Evolutionary conservation across 495 filamentous ascomycete species (phyloP).

Genomic region (Tetracladium setigerum): DNA sequence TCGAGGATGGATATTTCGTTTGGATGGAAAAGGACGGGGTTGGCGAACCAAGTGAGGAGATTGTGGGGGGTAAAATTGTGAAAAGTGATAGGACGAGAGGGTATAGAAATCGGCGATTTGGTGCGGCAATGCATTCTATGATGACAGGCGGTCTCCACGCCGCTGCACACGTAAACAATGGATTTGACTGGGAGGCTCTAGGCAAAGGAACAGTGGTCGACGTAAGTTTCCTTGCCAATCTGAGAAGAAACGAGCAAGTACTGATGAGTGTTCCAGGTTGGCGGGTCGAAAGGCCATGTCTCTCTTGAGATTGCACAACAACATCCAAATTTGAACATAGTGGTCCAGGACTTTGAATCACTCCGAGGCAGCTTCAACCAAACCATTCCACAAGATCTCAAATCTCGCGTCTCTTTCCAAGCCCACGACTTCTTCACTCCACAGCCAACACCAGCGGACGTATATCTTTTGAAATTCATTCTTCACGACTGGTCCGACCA

Average conservation of each 20-base stretch:
- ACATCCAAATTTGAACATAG: slow-evolving; percentile 38
- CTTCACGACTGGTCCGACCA: slow-evolving; percentile 50
- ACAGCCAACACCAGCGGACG: slow-evolving; percentile 45
- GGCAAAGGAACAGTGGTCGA: slow-evolving; percentile 10
- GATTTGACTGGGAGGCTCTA: slow-evolving; percentile 3
- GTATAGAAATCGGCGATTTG: no score
- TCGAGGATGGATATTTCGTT: no score
- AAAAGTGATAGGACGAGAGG: no score
- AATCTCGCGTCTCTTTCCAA: slow-evolving; percentile 34
- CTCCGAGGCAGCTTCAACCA: slow-evolving; percentile 29
- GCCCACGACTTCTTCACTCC: slow-evolving; percentile 46
- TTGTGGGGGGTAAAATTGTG: no score
- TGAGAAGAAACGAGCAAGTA: no score
- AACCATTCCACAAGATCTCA: no score
- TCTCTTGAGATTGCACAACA: slow-evolving; percentile 35
- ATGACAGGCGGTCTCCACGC: neutral
- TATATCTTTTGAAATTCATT: slow-evolving; percentile 47
- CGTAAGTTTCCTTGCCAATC: slow-evolving; percentile 3
- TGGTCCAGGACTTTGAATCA: slow-evolving; percentile 45
- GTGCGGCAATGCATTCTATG: no score
- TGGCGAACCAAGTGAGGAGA: no score
- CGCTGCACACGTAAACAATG: slow-evolving; percentile 30
- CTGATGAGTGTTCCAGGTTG: no score
- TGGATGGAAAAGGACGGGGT: no score
- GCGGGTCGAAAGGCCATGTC: slow-evolving; percentile 47